Conservation (phyloP, 352 stramenopile species). For the Globisporangium nagaii region DNA sequence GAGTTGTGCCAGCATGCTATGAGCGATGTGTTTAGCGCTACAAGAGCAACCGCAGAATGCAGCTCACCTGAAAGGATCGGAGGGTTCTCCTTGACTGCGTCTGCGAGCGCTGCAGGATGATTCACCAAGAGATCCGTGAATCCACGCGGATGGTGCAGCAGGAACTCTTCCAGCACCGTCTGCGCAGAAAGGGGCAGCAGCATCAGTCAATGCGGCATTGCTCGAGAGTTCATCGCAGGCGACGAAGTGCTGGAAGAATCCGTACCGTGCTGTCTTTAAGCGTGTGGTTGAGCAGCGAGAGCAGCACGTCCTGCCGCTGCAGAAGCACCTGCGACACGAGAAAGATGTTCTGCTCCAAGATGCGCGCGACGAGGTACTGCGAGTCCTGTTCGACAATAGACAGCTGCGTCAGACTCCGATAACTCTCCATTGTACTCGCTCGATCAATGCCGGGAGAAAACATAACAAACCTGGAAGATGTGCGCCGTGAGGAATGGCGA, state of each 20-base stretch:
- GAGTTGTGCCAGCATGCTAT: not conserved
- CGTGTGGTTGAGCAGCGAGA: conserved; percentile 48
- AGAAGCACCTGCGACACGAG: conserved; percentile 52
- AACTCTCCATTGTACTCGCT: too few relatives aligned
- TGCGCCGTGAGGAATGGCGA: conserved; percentile 60
- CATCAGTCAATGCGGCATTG: too few relatives aligned
- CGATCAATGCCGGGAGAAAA: too few relatives aligned
- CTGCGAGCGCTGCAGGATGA: conserved; percentile 35
- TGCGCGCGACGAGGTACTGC: conserved; percentile 44
- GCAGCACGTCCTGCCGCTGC: conserved; percentile 43
- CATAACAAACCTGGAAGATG: conserved; percentile 65
- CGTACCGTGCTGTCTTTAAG: conserved; percentile 59
- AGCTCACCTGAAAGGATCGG: conserved; percentile 47
- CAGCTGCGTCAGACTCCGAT: too few relatives aligned
- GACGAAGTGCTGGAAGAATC: too few relatives aligned
- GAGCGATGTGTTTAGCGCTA: not conserved
- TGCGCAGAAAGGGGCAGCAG: too few relatives aligned
- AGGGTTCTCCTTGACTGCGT: conserved; percentile 41
- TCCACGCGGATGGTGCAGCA: conserved; percentile 52
- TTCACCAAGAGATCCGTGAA: conserved; percentile 60
- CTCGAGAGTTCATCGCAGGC: too few relatives aligned
- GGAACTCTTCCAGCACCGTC: conserved; percentile 60
- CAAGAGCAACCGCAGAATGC: too few relatives aligned
- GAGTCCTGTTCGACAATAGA: conserved; percentile 28
- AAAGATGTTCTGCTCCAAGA: conserved; percentile 75